Evolutionary conservation across 306 rosid species (phyloP).

Genomic region (Cicer cuneatum): DNA sequence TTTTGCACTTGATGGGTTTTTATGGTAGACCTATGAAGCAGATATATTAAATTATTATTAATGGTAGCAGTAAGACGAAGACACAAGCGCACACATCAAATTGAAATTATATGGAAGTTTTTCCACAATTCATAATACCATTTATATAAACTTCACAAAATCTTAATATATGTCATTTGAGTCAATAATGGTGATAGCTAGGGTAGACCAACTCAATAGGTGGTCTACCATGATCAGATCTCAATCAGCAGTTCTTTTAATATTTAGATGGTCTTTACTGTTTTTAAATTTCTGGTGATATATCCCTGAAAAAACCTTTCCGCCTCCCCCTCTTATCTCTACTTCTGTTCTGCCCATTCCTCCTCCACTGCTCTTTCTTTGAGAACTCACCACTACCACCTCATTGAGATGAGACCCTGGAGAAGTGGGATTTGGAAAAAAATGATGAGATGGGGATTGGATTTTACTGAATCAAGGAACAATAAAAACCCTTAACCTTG

Average conservation of each 20-base stretch:
- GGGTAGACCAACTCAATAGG: neutral
- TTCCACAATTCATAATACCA: neutral
- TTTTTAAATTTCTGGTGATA: too few species aligned
- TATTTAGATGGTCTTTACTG: neutral
- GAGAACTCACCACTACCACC: too few species aligned
- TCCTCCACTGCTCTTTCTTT: too few species aligned
- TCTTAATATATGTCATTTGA: neutral
- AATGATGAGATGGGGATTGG: neutral
- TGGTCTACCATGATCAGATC: neutral
- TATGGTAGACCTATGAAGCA: slow-evolving; percentile 7
- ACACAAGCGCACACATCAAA: neutral
- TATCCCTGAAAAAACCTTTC: too few species aligned
- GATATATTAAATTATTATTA: neutral
- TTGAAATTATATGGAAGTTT: neutral
- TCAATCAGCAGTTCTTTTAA: neutral
- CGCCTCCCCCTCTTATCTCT: too few species aligned
- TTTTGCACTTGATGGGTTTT: neutral
- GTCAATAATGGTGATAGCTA: neutral
- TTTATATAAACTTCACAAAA: neutral
- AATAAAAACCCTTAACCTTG: neutral
- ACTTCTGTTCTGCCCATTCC: too few species aligned
- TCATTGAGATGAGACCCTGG: neutral
- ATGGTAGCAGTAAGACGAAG: neutral
- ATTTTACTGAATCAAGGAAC: neutral
- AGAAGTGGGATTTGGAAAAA: neutral